Percentiles rank a stretch among this genome's conserved stretches.
These are phyloP conservation scores for Podila clonocystis DNA, from an alignment of 192 early-diverging fungal species.

Conservation along the genomic window DNA sequence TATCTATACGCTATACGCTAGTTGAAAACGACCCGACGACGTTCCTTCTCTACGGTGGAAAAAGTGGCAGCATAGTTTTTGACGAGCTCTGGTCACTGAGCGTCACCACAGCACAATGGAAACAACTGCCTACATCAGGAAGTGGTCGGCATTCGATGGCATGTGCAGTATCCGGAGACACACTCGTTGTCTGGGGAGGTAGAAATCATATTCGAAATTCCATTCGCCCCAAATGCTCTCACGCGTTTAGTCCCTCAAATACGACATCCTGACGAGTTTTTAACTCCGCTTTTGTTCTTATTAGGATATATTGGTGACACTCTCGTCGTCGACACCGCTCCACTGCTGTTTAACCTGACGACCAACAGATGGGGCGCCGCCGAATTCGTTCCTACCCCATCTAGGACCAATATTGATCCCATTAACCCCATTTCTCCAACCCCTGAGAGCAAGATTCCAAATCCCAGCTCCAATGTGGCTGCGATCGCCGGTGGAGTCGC, in stretches of 20 bases:
- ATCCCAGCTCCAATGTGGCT: neutral
- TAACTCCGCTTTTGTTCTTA: too few species aligned
- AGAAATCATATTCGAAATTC: neutral
- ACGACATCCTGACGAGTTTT: too few species aligned
- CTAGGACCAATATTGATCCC: neutral
- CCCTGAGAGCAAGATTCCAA: too few species aligned
- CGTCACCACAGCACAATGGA: neutral
- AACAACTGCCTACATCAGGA: neutral
- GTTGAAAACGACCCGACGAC: neutral
- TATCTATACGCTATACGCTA: neutral
- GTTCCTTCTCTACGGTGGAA: neutral
- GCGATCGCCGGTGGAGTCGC: neutral
- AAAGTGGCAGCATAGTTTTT: neutral
- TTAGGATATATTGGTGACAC: neutral
- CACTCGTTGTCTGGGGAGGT: constrained; percentile 1
- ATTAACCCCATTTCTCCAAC: too few species aligned
- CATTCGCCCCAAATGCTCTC: neutral
- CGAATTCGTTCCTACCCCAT: neutral
- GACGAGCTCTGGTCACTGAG: neutral
- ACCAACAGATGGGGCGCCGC: neutral
- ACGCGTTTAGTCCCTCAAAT: too few species aligned
- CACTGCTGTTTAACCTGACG: neutral
- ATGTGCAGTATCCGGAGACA: neutral
- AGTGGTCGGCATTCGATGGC: neutral
- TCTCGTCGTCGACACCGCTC: neutral